These are phyloP conservation scores for Trichoderma atroviride DNA, from an alignment of 2,329 filamentous ascomycete species.

Conservation along the genomic window DNA sequence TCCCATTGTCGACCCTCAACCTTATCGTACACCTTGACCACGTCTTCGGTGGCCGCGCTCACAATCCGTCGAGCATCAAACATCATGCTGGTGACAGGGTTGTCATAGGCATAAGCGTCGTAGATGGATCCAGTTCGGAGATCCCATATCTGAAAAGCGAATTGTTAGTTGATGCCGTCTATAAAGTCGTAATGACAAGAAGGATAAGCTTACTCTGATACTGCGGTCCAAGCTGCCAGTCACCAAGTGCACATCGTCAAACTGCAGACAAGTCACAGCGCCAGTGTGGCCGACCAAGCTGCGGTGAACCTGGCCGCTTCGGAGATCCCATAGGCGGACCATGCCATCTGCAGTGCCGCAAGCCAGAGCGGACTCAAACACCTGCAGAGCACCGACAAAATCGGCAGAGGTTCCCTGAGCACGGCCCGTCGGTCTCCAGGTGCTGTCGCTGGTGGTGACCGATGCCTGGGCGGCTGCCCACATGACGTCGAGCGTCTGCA, in stretches of 20 bases:
- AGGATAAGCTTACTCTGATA: constrained; percentile 72
- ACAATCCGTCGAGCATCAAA: constrained; percentile 91
- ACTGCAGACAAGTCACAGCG: constrained; percentile 90
- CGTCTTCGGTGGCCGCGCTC: constrained; percentile 84
- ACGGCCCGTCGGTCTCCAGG: constrained; percentile 75
- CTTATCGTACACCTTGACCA: constrained; percentile 98
- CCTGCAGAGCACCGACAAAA: constrained; percentile 92
- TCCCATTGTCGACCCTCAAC: constrained; percentile 95
- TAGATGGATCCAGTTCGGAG: constrained; percentile 92
- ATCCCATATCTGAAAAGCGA: constrained; percentile 84
- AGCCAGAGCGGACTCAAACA: constrained; percentile 92
- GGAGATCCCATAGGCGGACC: constrained; percentile 94
- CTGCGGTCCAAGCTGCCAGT: constrained; percentile 92
- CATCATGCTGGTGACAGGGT: constrained; percentile 93
- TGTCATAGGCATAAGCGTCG: constrained; percentile 94
- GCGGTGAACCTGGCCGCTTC: constrained; percentile 94
- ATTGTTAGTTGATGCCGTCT: neutral
- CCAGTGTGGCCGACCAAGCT: constrained; percentile 95
- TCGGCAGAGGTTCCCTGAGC: constrained; percentile 69
- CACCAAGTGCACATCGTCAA: constrained; percentile 92
- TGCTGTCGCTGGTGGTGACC: constrained; percentile 61
- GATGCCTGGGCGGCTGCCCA: constrained; percentile 95
- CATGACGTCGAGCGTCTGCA: constrained; percentile 95
- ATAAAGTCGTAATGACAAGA: neutral
- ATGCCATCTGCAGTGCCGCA: constrained; percentile 97